A percentile compares a stretch with the other conserved stretches of the same genome.
These are phyloP conservation scores for Hippophae rhamnoides DNA, from an alignment of 306 rosid genomes.

Conservation along the genomic window DNA sequence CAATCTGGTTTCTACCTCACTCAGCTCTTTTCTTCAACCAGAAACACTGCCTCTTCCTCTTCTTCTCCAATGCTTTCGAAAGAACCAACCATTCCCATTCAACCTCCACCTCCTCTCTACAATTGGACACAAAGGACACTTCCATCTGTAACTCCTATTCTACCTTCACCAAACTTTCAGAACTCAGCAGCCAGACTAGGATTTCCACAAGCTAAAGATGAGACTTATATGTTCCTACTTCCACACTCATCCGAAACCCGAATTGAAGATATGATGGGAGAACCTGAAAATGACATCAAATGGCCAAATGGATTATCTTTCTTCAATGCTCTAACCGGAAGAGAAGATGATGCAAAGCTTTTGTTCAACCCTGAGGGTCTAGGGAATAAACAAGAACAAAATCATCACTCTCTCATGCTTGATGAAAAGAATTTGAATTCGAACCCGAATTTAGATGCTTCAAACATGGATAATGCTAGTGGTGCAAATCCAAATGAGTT, in stretches of 20 bases:
- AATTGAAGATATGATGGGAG: constrained; percentile 72
- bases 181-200: constrained; percentile 45
- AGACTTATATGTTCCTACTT: constrained; percentile 65
- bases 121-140: constrained; percentile 80
- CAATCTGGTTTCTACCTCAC: constrained; percentile 92
- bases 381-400: constrained; percentile 43
- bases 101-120: constrained; percentile 69
- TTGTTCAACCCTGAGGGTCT: constrained; percentile 63
- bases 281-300: constrained; percentile 71
- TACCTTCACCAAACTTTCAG: constrained; percentile 61
- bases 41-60: constrained; percentile 61
- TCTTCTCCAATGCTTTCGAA: constrained; percentile 55
- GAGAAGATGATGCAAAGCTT: constrained; percentile 66
- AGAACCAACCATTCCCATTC: constrained; percentile 56
- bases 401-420: constrained; percentile 22
- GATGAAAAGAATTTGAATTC: constrained; percentile 5
- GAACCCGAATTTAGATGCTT: constrained; percentile 33
- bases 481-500: constrained; percentile 51
- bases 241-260: constrained; percentile 63
- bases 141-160: constrained; percentile 47
- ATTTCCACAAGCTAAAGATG: constrained; percentile 61
- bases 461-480: constrained; percentile 31
- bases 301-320: constrained; percentile 91
- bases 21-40: constrained; percentile 82
- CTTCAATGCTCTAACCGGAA: constrained; percentile 81